Percentiles rank a stretch among this genome's conserved stretches.
Conservation (phyloP, 139 green algal genomes). For the Nannochloris sp. region DNA sequence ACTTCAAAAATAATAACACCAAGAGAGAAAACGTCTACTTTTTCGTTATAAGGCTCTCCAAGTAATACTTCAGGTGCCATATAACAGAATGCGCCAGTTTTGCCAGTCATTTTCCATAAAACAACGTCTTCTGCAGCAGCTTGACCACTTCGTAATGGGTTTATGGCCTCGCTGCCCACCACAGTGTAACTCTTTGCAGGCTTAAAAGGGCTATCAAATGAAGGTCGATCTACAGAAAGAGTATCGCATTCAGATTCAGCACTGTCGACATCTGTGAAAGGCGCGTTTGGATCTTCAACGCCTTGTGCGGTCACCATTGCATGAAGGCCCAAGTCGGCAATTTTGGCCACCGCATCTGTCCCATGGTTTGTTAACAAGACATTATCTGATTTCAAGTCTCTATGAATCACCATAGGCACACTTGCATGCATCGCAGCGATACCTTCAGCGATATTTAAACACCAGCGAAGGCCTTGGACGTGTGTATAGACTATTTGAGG, state of each 20-base stretch:
- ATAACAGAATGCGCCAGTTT: constrained; percentile 58
- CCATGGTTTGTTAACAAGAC: constrained; percentile 52
- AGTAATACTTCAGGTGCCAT: constrained; percentile 50
- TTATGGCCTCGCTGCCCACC: no score
- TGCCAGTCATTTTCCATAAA: constrained; percentile 77
- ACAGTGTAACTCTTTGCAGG: no score
- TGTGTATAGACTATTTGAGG: constrained; percentile 1
- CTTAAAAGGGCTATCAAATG: no score
- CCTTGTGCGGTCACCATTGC: background rate
- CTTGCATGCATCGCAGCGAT: background rate
- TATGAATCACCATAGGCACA: constrained; percentile 49
- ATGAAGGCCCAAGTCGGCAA: background rate
- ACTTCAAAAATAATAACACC: constrained; percentile 46
- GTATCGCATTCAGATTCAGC: background rate
- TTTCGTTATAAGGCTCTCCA: constrained; percentile 55
- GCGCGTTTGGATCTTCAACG: no score
- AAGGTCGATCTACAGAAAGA: background rate
- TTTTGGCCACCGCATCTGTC: background rate
- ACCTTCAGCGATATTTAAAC: background rate
- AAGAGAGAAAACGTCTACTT: constrained; percentile 50
- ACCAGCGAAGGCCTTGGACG: background rate
- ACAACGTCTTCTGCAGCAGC: constrained; percentile 49
- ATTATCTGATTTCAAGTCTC: constrained; percentile 67
- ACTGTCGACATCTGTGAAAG: background rate
- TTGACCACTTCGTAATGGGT: background rate